Percentiles rank a stretch among this genome's conserved stretches.
phyloP scores from a whole-genome alignment of 2,329 filamentous ascomycete genomes.

The Colletotrichum spinosum region DNA sequence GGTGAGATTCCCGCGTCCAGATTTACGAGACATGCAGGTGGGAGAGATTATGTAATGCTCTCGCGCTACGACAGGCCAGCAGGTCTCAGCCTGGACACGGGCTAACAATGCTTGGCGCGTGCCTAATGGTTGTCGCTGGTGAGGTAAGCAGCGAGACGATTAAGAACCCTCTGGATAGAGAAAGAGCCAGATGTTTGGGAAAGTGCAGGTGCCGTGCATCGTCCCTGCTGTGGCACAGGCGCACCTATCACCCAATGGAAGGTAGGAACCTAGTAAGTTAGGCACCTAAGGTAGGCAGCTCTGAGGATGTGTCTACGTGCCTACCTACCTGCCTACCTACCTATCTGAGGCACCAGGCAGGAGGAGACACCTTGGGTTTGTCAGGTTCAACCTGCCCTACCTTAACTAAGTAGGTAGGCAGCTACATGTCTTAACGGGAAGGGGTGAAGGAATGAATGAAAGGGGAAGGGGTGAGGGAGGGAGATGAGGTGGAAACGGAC shows the following conservation, averaged over 20 bases:
- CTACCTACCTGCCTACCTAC: neutral
- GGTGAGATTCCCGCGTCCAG: conserved; percentile 18
- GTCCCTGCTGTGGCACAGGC: too few species aligned
- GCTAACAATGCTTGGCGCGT: too few species aligned
- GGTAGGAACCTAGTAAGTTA: neutral
- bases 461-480: neutral
- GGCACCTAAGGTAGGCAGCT: neutral
- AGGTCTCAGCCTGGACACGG: too few species aligned
- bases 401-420: too few species aligned
- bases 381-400: too few species aligned
- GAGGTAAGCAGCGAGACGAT: too few species aligned
- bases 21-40: conserved; percentile 36
- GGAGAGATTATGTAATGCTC: conserved; percentile 15
- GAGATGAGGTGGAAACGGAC: conserved; percentile 4
- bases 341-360: neutral
- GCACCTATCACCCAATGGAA: neutral
- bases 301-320: too few species aligned
- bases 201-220: neutral
- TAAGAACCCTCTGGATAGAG: too few species aligned
- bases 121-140: too few species aligned
- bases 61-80: too few species aligned
- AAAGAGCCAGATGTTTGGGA: too few species aligned
- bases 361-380: neutral
- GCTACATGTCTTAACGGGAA: neutral
- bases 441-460: neutral